Percentiles rank a stretch among this genome's conserved stretches.
phyloP scores from a whole-genome alignment of 148 eudicot genomes.

The Chenopodium quinoa region DNA sequence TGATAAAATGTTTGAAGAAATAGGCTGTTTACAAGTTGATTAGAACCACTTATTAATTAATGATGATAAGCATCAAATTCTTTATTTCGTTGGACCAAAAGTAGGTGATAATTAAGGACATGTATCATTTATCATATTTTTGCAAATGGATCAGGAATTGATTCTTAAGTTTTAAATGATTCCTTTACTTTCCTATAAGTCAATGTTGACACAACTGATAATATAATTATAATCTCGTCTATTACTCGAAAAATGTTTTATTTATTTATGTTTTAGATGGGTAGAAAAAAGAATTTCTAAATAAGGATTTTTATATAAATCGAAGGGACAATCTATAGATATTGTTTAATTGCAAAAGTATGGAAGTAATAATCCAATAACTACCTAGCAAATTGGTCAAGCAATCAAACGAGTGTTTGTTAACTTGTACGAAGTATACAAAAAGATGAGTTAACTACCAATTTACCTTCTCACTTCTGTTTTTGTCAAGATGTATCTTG shows the following conservation, averaged over 20 bases:
- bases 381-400: background rate
- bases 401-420: background rate
- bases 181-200: slow-evolving; percentile 14
- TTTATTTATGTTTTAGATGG: too few species aligned
- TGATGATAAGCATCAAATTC: slow-evolving; percentile 13
- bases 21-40: slow-evolving; percentile 5
- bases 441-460: background rate
- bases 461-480: too few species aligned
- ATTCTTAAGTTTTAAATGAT: slow-evolving; percentile 17
- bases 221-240: background rate
- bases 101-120: slow-evolving; percentile 19
- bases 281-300: too few species aligned
- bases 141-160: slow-evolving; percentile 14
- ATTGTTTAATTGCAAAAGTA: background rate
- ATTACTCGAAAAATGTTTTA: background rate
- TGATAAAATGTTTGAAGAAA: slow-evolving; percentile 14
- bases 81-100: slow-evolving; percentile 19
- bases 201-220: background rate
- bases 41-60: slow-evolving; percentile 15
- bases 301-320: too few species aligned
- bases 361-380: background rate
- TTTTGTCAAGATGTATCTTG: background rate
- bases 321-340: background rate
- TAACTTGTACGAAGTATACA: background rate
- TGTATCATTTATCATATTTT: slow-evolving; percentile 2